Conservation (phyloP, 2,329 filamentous ascomycete species). For the Cercospora sp. region DNA sequence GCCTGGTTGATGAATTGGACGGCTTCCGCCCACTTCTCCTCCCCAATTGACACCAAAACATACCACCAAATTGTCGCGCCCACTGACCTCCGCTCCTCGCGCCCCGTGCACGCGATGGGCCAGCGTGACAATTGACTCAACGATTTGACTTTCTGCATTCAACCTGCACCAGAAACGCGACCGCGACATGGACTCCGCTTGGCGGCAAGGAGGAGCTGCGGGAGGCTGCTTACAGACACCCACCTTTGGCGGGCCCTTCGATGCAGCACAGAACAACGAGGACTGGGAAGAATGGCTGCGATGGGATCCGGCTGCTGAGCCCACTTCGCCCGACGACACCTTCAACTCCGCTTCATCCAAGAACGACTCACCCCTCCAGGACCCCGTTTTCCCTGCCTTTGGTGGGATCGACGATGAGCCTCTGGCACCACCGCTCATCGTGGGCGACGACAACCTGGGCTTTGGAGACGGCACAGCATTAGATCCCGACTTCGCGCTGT, state of each 20-base stretch:
- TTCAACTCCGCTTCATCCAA: constrained; percentile 39
- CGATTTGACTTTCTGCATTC: constrained; percentile 11
- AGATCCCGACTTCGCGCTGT: constrained; percentile 27
- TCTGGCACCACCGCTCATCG: constrained; percentile 37
- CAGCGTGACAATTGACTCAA: neutral
- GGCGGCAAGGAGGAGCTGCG: constrained; percentile 18
- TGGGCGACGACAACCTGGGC: constrained; percentile 37
- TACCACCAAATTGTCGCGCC: neutral
- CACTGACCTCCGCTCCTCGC: neutral
- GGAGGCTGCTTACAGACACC: constrained; percentile 20
- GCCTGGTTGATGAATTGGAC: neutral
- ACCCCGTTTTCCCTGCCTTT: constrained; percentile 33
- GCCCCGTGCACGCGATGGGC: neutral
- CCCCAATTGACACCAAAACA: neutral
- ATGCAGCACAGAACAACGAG: constrained; percentile 28
- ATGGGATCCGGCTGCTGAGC: constrained; percentile 46
- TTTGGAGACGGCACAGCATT: constrained; percentile 27
- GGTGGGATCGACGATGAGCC: constrained; percentile 31
- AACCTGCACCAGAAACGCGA: constrained; percentile 18
- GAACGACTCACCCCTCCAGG: constrained; percentile 41
- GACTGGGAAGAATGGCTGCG: constrained; percentile 53
- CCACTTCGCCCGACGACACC: constrained; percentile 40
- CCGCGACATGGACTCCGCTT: constrained; percentile 25
- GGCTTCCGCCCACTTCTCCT: neutral
- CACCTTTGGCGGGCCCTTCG: constrained; percentile 22